Percentiles rank a stretch among this genome's conserved stretches.
phyloP scores from a whole-genome alignment of 2,329 filamentous ascomycete genomes.

The Fusarium sarcochroum region DNA sequence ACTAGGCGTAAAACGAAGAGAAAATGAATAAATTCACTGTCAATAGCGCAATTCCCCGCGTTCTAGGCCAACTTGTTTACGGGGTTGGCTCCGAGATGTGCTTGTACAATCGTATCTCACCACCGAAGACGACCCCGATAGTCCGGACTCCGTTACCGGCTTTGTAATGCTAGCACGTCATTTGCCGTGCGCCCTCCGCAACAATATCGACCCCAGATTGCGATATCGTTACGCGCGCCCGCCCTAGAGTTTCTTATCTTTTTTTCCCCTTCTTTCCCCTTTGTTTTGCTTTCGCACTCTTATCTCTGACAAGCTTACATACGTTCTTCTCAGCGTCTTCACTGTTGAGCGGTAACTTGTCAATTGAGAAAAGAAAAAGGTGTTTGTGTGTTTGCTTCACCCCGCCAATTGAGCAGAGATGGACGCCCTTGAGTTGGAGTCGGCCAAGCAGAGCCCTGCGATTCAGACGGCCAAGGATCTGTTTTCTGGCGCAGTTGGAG shows the following conservation, averaged over 20 bases:
- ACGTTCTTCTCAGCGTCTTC: background rate
- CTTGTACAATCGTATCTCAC: slow-evolving; percentile 33
- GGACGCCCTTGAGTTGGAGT: slow-evolving; percentile 56
- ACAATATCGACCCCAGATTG: slow-evolving; percentile 45
- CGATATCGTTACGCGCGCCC: slow-evolving; percentile 36
- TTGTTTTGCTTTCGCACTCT: slow-evolving; percentile 6
- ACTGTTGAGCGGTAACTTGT: background rate
- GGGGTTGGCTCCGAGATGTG: slow-evolving; percentile 27
- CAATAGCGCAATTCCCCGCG: background rate
- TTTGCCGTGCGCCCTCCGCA: slow-evolving; percentile 45
- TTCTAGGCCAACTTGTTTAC: background rate
- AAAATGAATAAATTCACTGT: background rate
- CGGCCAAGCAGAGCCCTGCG: slow-evolving; percentile 52
- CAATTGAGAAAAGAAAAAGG: slow-evolving; percentile 1
- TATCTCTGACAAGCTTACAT: slow-evolving; percentile 11
- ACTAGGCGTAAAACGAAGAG: too few relatives aligned
- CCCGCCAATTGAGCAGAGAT: slow-evolving; percentile 28
- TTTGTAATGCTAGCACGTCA: slow-evolving; percentile 51
- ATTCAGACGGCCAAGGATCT: slow-evolving; percentile 87
- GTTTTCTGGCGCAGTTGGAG: slow-evolving; percentile 89
- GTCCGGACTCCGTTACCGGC: slow-evolving; percentile 47
- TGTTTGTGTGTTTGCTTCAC: slow-evolving; percentile 2
- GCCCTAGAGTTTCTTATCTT: slow-evolving; percentile 15
- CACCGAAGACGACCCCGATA: slow-evolving; percentile 34
- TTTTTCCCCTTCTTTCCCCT: slow-evolving; percentile 10